These are phyloP conservation scores for Hypsizygus ulmarius DNA, from an alignment of 1,284 basidiomycete species.

Conservation along the genomic window DNA sequence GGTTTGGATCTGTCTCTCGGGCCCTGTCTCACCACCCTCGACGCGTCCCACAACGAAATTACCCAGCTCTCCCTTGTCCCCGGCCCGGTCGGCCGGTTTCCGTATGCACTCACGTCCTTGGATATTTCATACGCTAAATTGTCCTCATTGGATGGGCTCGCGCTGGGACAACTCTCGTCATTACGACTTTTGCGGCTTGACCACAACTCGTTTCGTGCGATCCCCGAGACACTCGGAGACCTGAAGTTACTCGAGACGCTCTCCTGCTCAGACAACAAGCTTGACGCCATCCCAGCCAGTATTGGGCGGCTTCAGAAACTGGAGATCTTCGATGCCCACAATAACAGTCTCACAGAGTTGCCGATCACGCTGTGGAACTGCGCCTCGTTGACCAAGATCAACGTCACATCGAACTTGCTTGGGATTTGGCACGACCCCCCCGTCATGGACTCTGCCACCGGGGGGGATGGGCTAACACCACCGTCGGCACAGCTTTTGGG, in stretches of 20 bases:
- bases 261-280: conserved; percentile 88
- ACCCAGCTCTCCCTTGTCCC: conserved; percentile 74
- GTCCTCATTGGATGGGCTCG: conserved; percentile 75
- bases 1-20: conserved; percentile 78
- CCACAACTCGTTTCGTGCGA: conserved; percentile 83
- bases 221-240: conserved; percentile 81
- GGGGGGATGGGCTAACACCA: conserved; percentile 1
- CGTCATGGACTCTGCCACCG: conserved; percentile 5
- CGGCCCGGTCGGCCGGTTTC: conserved; percentile 48
- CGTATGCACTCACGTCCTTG: conserved; percentile 74
- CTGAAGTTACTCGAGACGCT: conserved; percentile 72
- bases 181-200: conserved; percentile 75
- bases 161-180: conserved; percentile 72
- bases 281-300: conserved; percentile 74
- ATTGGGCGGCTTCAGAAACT: conserved; percentile 81
- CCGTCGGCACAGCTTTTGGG: conserved; percentile 15
- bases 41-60: conserved; percentile 79
- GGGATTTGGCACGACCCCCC: conserved; percentile 72
- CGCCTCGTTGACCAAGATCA: conserved; percentile 70
- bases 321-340: conserved; percentile 83
- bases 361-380: conserved; percentile 87
- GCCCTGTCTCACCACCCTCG: conserved; percentile 56
- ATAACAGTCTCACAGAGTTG: conserved; percentile 84
- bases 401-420: conserved; percentile 88
- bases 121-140: conserved; percentile 93